phyloP scores from a whole-genome alignment of 2,329 filamentous ascomycete species.

The Colletotrichum shisoi region DNA sequence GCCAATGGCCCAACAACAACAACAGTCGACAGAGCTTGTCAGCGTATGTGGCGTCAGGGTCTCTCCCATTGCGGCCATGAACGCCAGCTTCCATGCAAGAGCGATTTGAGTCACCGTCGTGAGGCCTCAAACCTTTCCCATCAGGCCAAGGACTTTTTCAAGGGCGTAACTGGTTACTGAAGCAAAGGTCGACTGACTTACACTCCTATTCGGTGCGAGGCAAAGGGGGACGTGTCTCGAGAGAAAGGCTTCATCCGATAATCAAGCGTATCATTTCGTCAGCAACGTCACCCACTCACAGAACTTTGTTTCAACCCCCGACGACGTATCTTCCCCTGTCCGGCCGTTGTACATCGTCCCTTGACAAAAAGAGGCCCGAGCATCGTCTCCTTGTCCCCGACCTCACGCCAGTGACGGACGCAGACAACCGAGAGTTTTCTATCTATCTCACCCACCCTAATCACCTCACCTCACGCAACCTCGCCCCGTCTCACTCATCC shows the following conservation, averaged over 20 bases:
- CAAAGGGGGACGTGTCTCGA: slow-evolving; percentile 20
- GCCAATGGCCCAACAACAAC: background rate
- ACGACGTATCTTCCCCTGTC: slow-evolving; percentile 29
- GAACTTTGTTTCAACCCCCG: slow-evolving; percentile 36
- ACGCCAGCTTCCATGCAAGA: slow-evolving; percentile 5
- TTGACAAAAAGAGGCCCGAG: slow-evolving; percentile 30
- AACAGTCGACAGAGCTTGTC: slow-evolving; percentile 8
- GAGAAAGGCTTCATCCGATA: slow-evolving; percentile 34
- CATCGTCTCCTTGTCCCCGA: slow-evolving; percentile 12
- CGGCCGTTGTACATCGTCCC: slow-evolving; percentile 37
- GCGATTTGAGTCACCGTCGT: background rate
- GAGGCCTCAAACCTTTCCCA: background rate
- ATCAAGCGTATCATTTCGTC: slow-evolving; percentile 27
- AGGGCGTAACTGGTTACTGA: background rate
- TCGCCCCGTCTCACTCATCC: slow-evolving; percentile 6
- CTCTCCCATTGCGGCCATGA: slow-evolving; percentile 27
- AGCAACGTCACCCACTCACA: slow-evolving; percentile 37
- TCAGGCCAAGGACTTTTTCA: slow-evolving; percentile 8
- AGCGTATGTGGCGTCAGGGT: slow-evolving; percentile 24
- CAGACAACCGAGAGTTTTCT: slow-evolving; percentile 5
- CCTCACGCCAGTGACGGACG: slow-evolving; percentile 13
- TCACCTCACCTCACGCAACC: slow-evolving; percentile 5
- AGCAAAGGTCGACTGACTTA: slow-evolving; percentile 6
- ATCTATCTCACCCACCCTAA: background rate
- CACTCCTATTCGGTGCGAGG: slow-evolving; percentile 18